Percentiles rank a stretch among this genome's conserved stretches.
Conservation (phyloP, 352 stramenopile genomes). For the Phytophthora sojae region DNA sequence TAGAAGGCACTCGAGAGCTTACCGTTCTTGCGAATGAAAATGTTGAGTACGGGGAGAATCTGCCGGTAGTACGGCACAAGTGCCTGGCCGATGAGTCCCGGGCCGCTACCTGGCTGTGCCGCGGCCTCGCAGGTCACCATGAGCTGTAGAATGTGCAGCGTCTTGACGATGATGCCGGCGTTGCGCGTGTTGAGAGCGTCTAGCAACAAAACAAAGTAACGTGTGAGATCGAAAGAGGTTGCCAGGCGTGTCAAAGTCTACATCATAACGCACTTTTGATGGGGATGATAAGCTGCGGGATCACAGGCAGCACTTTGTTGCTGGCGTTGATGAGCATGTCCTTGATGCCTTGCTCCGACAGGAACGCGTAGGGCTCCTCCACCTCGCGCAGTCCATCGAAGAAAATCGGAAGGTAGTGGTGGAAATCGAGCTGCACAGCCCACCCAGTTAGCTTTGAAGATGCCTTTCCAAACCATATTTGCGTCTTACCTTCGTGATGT, state of each 20-base stretch:
- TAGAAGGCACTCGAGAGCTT: background rate
- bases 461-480: no score
- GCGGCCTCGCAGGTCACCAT: conserved; percentile 95
- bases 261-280: conserved; percentile 91
- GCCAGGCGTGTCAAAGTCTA: background rate
- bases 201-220: conserved; percentile 19
- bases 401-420: conserved; percentile 99
- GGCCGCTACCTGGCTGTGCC: conserved; percentile 76
- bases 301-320: conserved; percentile 96
- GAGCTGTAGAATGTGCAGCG: conserved; percentile 96
- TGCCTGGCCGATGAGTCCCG: conserved; percentile 94
- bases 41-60: conserved; percentile 97
- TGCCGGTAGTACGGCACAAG: conserved; percentile 98
- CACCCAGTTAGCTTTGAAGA: no score
- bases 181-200: conserved; percentile 95
- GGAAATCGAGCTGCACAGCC: conserved; percentile 93
- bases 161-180: conserved; percentile 95
- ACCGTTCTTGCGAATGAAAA: conserved; percentile 97
- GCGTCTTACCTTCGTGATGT: conserved; percentile 87
- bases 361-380: conserved; percentile 96
- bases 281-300: conserved; percentile 98
- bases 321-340: conserved; percentile 97
- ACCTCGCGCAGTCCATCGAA: conserved; percentile 97
- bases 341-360: conserved; percentile 96
- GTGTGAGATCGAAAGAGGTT: background rate